Evolutionary conservation across 345 rosid species (phyloP).

Genomic region (Citrus medica): DNA sequence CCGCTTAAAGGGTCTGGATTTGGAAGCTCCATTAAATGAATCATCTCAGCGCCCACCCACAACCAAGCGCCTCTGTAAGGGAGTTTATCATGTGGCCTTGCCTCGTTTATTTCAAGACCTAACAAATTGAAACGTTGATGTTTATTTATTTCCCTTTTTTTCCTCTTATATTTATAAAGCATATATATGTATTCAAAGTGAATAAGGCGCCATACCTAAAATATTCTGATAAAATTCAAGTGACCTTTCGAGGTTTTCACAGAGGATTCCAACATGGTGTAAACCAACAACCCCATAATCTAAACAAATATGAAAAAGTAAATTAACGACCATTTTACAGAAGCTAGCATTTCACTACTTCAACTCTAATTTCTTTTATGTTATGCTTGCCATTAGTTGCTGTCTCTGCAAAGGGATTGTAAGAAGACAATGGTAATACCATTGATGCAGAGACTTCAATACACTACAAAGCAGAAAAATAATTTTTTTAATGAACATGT

Average conservation of each 20-base stretch:
- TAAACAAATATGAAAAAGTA: constrained; percentile 24
- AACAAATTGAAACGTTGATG: constrained; percentile 6
- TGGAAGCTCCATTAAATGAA: constrained; percentile 98
- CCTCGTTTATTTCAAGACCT: constrained; percentile 92
- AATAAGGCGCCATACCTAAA: constrained; percentile 37
- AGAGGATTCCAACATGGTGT: constrained; percentile 89
- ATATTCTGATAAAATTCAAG: constrained; percentile 81
- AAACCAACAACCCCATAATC: constrained; percentile 81
- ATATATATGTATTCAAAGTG: background rate
- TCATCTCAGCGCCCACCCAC: constrained; percentile 98
- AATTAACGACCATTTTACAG: background rate
- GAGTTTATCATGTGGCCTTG: constrained; percentile 91
- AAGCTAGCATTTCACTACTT: background rate
- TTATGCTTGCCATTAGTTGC: background rate
- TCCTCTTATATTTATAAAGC: background rate
- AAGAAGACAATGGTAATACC: background rate
- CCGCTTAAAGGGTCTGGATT: constrained; percentile 94
- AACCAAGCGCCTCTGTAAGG: constrained; percentile 94
- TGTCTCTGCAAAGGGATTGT: background rate
- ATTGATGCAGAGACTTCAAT: background rate
- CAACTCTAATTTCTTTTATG: background rate
- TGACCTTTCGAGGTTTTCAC: constrained; percentile 80
- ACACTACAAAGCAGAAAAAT: background rate
- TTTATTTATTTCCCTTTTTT: background rate
- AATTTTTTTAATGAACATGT: background rate